Percentiles rank a stretch among this genome's conserved stretches.
Conservation (phyloP, 306 rosid genomes). For the Elaeagnus macrophylla region DNA sequence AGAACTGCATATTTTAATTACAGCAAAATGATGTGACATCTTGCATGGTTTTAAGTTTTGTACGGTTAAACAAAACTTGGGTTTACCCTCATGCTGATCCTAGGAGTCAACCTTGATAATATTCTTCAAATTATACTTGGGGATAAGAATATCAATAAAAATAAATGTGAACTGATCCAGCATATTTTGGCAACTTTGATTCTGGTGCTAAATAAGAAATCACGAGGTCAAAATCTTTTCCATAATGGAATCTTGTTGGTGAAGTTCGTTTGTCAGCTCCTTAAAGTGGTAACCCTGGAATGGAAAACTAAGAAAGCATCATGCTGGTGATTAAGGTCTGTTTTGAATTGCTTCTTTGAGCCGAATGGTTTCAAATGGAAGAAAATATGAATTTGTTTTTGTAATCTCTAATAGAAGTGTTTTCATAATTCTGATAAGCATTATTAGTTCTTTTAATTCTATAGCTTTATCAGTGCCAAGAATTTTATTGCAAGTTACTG, state of each 20-base stretch:
- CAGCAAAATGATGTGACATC: neutral
- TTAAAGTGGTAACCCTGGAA: too few species aligned
- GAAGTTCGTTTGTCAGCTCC: neutral
- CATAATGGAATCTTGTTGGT: neutral
- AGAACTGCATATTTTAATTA: neutral
- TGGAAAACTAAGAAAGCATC: neutral
- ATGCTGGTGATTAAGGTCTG: neutral
- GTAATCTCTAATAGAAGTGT: neutral
- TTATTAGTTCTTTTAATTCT: too few species aligned
- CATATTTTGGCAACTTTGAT: neutral
- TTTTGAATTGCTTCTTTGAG: neutral
- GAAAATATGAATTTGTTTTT: neutral
- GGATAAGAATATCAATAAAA: too few species aligned
- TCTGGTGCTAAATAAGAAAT: neutral
- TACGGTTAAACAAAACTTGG: neutral
- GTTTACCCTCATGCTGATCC: too few species aligned
- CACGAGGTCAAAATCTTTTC: neutral
- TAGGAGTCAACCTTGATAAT: too few species aligned
- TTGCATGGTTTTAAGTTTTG: too few species aligned
- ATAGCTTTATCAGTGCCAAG: too few species aligned
- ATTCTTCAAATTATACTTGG: too few species aligned
- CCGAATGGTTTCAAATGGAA: neutral
- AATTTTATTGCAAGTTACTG: too few species aligned
- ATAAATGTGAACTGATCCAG: neutral
- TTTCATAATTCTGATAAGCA: too few species aligned